Evolutionary conservation across 129 eudicot genomes (phyloP).

Genomic region (sunflower (Helianthus annuus)): HanXRQr2.0-SUNRISE NC_035442.2:31210733-31211232

Average conservation of each 20-base stretch:
- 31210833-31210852: slow-evolving; percentile 85
- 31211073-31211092: neutral
- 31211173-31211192: neutral
- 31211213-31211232: neutral
- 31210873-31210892: slow-evolving; percentile 70
- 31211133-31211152: too few relatives aligned
- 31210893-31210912: slow-evolving; percentile 64
- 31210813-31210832: slow-evolving; percentile 63
- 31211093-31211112: neutral
- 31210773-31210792: slow-evolving; percentile 22
- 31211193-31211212: neutral
- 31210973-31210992: slow-evolving; percentile 10
- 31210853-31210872: slow-evolving; percentile 85
- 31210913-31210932: slow-evolving; percentile 50
- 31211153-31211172: neutral
- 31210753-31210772: slow-evolving; percentile 32
- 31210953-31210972: slow-evolving; percentile 17
- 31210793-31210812: slow-evolving; percentile 46
- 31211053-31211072: neutral
- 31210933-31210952: slow-evolving; percentile 18
- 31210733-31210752: neutral
- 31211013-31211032: slow-evolving; percentile 13
- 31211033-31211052: neutral
- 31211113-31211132: neutral
- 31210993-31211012: neutral